These are phyloP conservation scores for Candida glucosophila DNA, from an alignment of 1,139 yeast species.

Conservation along the genomic window DNA sequence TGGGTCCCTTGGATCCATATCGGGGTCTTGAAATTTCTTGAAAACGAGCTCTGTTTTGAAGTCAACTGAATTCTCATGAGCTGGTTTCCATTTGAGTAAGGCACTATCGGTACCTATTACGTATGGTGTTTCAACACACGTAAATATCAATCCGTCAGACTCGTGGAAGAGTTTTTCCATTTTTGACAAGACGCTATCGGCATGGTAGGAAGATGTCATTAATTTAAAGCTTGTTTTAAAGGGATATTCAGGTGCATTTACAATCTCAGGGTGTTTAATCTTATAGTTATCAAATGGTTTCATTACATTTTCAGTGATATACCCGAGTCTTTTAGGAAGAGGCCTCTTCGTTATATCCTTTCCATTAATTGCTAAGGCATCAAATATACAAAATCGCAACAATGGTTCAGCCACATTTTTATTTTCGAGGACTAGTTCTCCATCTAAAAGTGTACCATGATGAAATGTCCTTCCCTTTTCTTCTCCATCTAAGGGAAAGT, in stretches of 20 bases:
- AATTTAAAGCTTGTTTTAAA: slow-evolving; percentile 79
- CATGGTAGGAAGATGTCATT: slow-evolving; percentile 77
- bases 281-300: slow-evolving; percentile 74
- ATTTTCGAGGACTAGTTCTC: slow-evolving; percentile 68
- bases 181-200: slow-evolving; percentile 66
- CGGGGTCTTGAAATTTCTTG: slow-evolving; percentile 58
- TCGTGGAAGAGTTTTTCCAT: slow-evolving; percentile 75
- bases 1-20: slow-evolving; percentile 61
- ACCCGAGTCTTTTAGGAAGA: slow-evolving; percentile 76
- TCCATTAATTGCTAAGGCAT: slow-evolving; percentile 80
- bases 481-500: slow-evolving; percentile 58
- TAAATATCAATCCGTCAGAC: slow-evolving; percentile 89
- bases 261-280: slow-evolving; percentile 59
- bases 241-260: slow-evolving; percentile 62
- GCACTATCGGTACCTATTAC: slow-evolving; percentile 80
- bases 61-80: slow-evolving; percentile 89
- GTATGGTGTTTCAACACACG: slow-evolving; percentile 86
- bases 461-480: slow-evolving; percentile 53
- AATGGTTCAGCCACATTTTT: slow-evolving; percentile 39
- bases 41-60: slow-evolving; percentile 68
- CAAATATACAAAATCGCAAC: slow-evolving; percentile 78
- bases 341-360: slow-evolving; percentile 59
- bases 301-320: slow-evolving; percentile 73
- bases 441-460: slow-evolving; percentile 85
- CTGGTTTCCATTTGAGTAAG: slow-evolving; percentile 92